Base-by-base conservation (phyloP, 768 basidiomycete genomes). In the Boletellus emodensis region DNA sequence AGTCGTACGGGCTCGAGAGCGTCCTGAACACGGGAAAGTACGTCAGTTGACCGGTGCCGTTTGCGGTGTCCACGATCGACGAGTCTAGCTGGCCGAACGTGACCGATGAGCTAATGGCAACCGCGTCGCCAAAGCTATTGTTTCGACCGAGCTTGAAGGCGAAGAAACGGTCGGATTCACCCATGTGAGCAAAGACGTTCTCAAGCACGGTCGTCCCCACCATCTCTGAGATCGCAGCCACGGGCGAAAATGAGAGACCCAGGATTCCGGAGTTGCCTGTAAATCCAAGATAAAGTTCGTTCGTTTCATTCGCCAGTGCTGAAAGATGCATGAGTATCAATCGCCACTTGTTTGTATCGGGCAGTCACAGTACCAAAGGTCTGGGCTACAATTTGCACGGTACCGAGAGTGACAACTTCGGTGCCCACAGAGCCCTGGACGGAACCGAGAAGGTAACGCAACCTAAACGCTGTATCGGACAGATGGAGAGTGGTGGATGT, bases 261-360 rank as follows among this genome's bases (percentile, higher is more conserved):
- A 81, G 60, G 24, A 82, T 77, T 4, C 81, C 82, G 17, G 80
- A 82, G 52, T 77, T 77, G 17, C 74, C 75, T 1, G 75, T 75
- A 13, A 62, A 63, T 11, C 72, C 62, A 30, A 83, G 71, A 13
- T 69, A 70, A 20, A 83, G 71, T 9, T 68, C 71, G 10, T 58
- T 51, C 1, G 79, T 77, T 45, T 63, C 49, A 43, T 76, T 72
- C 44, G 73, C 81, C 18, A 79, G 51, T 24, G 75, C 79, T 80
- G 52, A n/a, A 51, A 6, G 46, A 37, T 9, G 14, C 10, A 40
- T 53, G n/a, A 53, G 46, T n/a, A 33, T 28, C 4, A 35, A 49
- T 35, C 30, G 7, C 9, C 11, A 44, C 13, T 20, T 20, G 44
- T 26, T 43, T 20, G 15, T 3, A 44, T 26, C 28, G 37, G 28